phyloP scores from a whole-genome alignment of 495 filamentous ascomycete genomes.

The Aspergillus mulundensis region DNA sequence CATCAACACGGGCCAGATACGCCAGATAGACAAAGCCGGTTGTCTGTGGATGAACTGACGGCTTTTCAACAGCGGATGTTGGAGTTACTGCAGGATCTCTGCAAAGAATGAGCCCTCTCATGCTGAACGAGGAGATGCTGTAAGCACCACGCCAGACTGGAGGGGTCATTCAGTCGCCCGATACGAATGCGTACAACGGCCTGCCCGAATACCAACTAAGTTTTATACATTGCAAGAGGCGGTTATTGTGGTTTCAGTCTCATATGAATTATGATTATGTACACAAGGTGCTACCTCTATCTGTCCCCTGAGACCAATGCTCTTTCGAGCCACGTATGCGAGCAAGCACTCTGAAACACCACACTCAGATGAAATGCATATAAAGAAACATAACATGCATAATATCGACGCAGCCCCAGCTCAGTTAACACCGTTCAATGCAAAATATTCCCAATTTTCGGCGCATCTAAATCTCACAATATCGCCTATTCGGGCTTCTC shows the following conservation, averaged over 20 bases:
- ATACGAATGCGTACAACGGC: neutral
- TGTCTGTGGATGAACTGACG: slow-evolving; percentile 46
- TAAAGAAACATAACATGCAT: neutral
- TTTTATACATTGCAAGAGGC: neutral
- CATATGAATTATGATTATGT: slow-evolving; percentile 22
- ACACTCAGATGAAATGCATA: neutral
- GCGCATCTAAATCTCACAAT: neutral
- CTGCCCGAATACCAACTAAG: neutral
- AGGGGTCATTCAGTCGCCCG: too few species aligned
- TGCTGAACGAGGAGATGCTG: neutral
- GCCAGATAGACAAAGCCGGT: neutral
- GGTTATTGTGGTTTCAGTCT: neutral
- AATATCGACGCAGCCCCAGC: slow-evolving; percentile 1
- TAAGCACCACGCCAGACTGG: neutral
- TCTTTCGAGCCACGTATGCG: slow-evolving; percentile 19
- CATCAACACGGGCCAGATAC: neutral
- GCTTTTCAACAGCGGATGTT: slow-evolving; percentile 57
- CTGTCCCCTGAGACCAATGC: slow-evolving; percentile 15
- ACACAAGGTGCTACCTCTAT: slow-evolving; percentile 23
- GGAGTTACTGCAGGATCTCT: slow-evolving; percentile 59
- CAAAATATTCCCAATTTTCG: slow-evolving; percentile 2
- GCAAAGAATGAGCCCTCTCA: slow-evolving; percentile 34
- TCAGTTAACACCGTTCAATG: slow-evolving; percentile 17
- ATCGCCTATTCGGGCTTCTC: slow-evolving; percentile 13
- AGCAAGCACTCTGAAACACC: slow-evolving; percentile 7